Evolutionary conservation across 768 basidiomycete species (phyloP).

Genomic region (Termitomyces sp.): DNA sequence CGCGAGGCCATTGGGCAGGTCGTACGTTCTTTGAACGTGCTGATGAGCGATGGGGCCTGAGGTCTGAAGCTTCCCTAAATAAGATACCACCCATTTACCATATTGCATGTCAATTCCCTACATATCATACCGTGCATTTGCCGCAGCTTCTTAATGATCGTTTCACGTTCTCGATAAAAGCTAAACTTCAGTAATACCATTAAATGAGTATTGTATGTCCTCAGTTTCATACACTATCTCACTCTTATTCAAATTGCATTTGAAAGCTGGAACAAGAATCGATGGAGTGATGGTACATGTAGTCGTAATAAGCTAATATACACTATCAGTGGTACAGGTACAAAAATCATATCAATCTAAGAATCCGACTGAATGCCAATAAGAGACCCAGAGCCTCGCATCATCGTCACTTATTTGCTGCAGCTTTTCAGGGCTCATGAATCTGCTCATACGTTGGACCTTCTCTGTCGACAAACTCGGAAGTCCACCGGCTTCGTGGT

Average conservation of each 20-base stretch:
- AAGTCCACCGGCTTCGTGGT: slow-evolving; percentile 8
- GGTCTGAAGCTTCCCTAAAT: neutral
- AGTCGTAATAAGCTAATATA: neutral
- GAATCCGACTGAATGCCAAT: slow-evolving; percentile 4
- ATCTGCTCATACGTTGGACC: neutral
- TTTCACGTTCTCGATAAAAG: neutral
- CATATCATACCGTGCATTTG: neutral
- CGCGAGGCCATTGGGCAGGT: slow-evolving; percentile 61
- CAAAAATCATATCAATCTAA: neutral
- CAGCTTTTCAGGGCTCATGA: neutral
- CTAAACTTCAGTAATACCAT: neutral
- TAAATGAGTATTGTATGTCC: too few species aligned
- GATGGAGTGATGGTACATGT: neutral
- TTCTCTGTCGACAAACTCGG: slow-evolving; percentile 7
- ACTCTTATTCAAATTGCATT: neutral
- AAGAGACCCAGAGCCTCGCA: slow-evolving; percentile 7
- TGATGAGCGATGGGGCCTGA: slow-evolving; percentile 38
- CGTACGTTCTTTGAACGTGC: slow-evolving; percentile 49
- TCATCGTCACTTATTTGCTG: slow-evolving; percentile 2
- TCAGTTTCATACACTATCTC: neutral
- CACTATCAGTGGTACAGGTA: neutral
- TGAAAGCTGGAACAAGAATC: neutral
- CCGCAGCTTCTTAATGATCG: neutral
- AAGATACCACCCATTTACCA: neutral
- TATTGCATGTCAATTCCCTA: neutral